Evolutionary conservation across 2,329 filamentous ascomycete genomes (phyloP).

Genomic region (Trichoderma koningii): DNA sequence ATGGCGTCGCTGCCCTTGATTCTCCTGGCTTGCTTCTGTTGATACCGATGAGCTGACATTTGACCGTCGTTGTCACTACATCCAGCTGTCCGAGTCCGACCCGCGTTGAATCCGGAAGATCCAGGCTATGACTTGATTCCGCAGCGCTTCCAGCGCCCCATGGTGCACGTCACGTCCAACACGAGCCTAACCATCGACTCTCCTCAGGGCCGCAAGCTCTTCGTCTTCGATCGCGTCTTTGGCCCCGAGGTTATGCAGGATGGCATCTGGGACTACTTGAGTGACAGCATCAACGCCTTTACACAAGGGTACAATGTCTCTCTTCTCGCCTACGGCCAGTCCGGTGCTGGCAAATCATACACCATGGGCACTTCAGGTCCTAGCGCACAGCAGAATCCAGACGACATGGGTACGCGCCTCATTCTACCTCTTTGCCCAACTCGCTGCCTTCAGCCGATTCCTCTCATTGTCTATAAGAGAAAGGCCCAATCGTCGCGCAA

Average conservation of each 20-base stretch:
- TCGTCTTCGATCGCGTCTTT: constrained; percentile 96
- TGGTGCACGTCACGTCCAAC: constrained; percentile 83
- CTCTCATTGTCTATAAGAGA: background rate
- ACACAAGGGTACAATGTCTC: constrained; percentile 98
- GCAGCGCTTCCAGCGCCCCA: constrained; percentile 89
- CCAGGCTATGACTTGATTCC: constrained; percentile 94
- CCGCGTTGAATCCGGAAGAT: constrained; percentile 78
- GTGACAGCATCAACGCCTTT: constrained; percentile 87
- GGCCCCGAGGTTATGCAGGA: constrained; percentile 79
- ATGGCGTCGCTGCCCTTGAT: background rate
- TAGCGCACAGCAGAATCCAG: constrained; percentile 68
- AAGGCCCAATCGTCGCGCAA: background rate
- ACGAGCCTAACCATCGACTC: constrained; percentile 88
- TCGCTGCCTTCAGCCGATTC: too few species aligned
- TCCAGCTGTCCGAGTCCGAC: constrained; percentile 87
- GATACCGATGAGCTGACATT: constrained; percentile 14
- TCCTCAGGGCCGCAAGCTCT: constrained; percentile 88
- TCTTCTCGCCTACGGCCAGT: constrained; percentile 94
- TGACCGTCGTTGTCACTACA: background rate
- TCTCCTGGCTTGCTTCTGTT: background rate
- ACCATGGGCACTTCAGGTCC: constrained; percentile 97
- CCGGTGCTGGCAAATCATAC: constrained; percentile 95
- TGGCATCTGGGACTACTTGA: constrained; percentile 91
- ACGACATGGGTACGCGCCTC: constrained; percentile 71
- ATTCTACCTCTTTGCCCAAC: background rate